Evolutionary conservation across 805 yeast genomes (phyloP).

Genomic region (Metschnikowia sp.): DNA sequence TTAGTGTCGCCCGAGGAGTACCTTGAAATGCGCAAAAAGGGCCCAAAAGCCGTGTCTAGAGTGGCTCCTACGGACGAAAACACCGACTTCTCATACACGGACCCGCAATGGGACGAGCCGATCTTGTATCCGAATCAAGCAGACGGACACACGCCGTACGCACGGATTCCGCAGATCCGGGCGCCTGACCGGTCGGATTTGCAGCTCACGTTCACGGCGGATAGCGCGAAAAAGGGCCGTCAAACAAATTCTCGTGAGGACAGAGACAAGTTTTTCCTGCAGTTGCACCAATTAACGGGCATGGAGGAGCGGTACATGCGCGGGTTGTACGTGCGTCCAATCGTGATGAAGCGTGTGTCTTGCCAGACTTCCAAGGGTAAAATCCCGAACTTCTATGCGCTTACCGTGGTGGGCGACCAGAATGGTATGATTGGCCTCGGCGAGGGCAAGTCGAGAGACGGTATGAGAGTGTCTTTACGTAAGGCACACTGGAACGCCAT

Average conservation of each 20-base stretch:
- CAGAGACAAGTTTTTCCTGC: slow-evolving; percentile 42
- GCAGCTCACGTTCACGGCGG: slow-evolving; percentile 28
- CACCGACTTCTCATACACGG: slow-evolving; percentile 68
- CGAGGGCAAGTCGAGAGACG: slow-evolving; percentile 85
- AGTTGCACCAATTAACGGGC: slow-evolving; percentile 62
- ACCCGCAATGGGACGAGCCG: slow-evolving; percentile 73
- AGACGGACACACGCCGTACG: slow-evolving; percentile 51
- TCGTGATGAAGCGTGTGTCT: slow-evolving; percentile 75
- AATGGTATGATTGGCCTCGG: slow-evolving; percentile 95
- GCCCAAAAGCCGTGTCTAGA: slow-evolving; percentile 32
- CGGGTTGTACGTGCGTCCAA: slow-evolving; percentile 59
- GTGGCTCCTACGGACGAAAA: slow-evolving; percentile 65
- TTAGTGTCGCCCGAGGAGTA: slow-evolving; percentile 65
- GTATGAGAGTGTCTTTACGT: slow-evolving; percentile 66
- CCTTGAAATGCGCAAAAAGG: slow-evolving; percentile 33
- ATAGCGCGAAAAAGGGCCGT: slow-evolving; percentile 12
- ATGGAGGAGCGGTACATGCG: slow-evolving; percentile 59
- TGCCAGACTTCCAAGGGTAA: slow-evolving; percentile 93
- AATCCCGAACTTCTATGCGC: slow-evolving; percentile 73
- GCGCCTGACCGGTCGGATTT: slow-evolving; percentile 49
- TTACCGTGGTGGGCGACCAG: slow-evolving; percentile 88
- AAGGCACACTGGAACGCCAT: slow-evolving; percentile 95
- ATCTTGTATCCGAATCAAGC: slow-evolving; percentile 49
- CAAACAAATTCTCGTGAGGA: slow-evolving; percentile 6
- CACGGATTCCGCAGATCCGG: slow-evolving; percentile 51